These are phyloP conservation scores for Posidonia oceanica DNA, from an alignment of 116 monocot genomes.

Conservation along the genomic window DNA sequence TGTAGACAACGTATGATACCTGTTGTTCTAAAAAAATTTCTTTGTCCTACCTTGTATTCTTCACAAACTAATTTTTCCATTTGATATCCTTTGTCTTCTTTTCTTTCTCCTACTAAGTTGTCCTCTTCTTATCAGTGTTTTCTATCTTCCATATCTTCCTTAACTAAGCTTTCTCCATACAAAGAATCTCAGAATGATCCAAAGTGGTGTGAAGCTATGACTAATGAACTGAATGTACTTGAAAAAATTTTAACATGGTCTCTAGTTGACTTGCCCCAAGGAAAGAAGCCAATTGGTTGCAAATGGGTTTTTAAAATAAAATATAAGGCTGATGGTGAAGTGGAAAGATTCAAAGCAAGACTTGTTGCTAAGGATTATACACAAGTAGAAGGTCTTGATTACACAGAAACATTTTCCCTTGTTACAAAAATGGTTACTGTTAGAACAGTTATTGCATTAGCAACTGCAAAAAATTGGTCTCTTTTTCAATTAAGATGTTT, in stretches of 20 bases:
- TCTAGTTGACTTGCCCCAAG: constrained; percentile 2
- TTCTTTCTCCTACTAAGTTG: too few species aligned
- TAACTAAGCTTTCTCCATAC: too few species aligned
- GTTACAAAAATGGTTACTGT: neutral
- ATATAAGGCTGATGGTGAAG: neutral
- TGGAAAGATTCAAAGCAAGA: constrained; percentile 7
- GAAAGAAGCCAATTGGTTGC: constrained; percentile 5
- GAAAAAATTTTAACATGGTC: constrained; percentile 6
- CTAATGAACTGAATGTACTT: neutral
- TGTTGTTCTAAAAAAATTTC: too few species aligned
- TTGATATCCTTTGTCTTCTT: too few species aligned
- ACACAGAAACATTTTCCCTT: neutral
- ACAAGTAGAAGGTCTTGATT: neutral
- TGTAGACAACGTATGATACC: too few species aligned
- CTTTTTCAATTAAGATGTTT: neutral
- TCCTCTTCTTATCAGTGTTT: too few species aligned
- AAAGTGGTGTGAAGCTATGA: neutral
- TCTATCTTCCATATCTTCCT: too few species aligned
- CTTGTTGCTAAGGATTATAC: constrained; percentile 2
- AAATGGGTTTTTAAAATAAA: constrained; percentile 12
- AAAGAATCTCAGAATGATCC: neutral
- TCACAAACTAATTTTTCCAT: too few species aligned
- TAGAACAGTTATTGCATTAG: neutral
- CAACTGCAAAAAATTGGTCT: neutral
- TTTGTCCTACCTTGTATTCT: too few species aligned